These are phyloP conservation scores for Oxyria digyna DNA, from an alignment of 148 eudicot genomes.

Conservation along the genomic window DNA sequence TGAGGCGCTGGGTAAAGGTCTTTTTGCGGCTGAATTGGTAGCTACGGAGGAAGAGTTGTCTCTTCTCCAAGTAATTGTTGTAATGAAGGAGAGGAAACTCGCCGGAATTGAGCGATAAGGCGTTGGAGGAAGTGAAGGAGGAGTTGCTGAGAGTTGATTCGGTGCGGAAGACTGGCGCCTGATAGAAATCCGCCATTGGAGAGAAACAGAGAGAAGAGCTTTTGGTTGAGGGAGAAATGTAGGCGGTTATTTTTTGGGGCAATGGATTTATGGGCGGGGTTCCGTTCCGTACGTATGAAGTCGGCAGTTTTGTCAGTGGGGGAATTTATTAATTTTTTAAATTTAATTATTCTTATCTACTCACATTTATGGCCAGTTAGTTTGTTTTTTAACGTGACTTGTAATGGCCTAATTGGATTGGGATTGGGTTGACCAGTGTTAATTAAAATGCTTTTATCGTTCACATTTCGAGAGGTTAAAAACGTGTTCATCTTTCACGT, in stretches of 20 bases:
- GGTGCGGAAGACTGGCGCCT: slow-evolving; percentile 22
- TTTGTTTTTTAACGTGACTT: not conserved
- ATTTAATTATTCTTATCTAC: not conserved
- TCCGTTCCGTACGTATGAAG: not conserved
- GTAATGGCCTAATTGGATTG: not conserved
- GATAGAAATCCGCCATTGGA: not conserved
- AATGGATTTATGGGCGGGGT: not conserved
- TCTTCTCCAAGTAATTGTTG: slow-evolving; percentile 40
- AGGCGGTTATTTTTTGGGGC: slow-evolving; percentile 3
- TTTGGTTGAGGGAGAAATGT: not conserved
- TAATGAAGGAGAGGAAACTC: not conserved
- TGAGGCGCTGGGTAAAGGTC: slow-evolving; percentile 34
- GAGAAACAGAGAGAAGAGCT: not conserved
- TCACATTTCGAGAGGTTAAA: not conserved
- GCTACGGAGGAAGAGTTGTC: slow-evolving; percentile 75
- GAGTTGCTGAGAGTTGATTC: slow-evolving; percentile 13
- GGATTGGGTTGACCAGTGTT: not conserved
- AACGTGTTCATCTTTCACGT: not conserved
- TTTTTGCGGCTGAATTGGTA: slow-evolving; percentile 72
- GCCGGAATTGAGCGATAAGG: not conserved
- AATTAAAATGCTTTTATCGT: not conserved
- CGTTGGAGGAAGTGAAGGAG: not conserved
- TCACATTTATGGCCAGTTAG: not conserved
- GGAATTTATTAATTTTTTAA: not conserved
- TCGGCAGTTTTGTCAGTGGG: slow-evolving; percentile 3